Percentiles rank a stretch among this genome's conserved stretches.
phyloP scores from a whole-genome alignment of 1,284 basidiomycete genomes.

The Cryptococcus sp. region DNA sequence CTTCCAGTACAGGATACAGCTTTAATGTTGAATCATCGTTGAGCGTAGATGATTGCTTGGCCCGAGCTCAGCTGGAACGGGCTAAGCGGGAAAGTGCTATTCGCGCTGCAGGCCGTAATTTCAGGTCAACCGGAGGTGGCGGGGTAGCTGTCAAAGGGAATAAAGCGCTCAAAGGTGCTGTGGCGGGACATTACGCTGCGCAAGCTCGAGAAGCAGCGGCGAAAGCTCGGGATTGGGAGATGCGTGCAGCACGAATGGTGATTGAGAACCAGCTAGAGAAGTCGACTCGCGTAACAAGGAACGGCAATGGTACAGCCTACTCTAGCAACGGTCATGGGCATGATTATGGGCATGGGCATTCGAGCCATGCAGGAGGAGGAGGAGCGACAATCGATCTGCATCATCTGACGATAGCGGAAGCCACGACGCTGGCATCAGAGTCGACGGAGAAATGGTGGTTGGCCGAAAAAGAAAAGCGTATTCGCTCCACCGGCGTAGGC shows the following conservation, averaged over 20 bases:
- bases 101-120: conserved; percentile 40
- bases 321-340: background rate
- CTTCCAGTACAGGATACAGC: conserved; percentile 5
- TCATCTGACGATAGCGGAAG: conserved; percentile 44
- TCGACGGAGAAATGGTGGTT: conserved; percentile 33
- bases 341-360: background rate
- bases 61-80: conserved; percentile 32
- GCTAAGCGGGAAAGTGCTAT: conserved; percentile 37
- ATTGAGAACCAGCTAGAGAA: conserved; percentile 34
- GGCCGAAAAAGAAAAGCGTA: conserved; percentile 44
- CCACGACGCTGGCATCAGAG: conserved; percentile 36
- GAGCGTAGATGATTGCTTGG: conserved; percentile 36
- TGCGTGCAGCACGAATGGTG: conserved; percentile 43
- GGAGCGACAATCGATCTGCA: conserved; percentile 43
- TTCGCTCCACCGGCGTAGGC: conserved; percentile 62
- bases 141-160: conserved; percentile 11
- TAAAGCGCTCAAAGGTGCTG: conserved; percentile 26
- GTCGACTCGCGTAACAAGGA: no score
- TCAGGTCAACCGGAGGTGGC: conserved; percentile 15
- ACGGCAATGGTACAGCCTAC: no score
- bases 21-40: conserved; percentile 6
- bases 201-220: conserved; percentile 41
- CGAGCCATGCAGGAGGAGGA: background rate
- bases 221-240: conserved; percentile 37
- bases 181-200: conserved; percentile 45